phyloP scores from a whole-genome alignment of 192 early-diverging fungal genomes.

The Chytriomyces hyalinus region DNA sequence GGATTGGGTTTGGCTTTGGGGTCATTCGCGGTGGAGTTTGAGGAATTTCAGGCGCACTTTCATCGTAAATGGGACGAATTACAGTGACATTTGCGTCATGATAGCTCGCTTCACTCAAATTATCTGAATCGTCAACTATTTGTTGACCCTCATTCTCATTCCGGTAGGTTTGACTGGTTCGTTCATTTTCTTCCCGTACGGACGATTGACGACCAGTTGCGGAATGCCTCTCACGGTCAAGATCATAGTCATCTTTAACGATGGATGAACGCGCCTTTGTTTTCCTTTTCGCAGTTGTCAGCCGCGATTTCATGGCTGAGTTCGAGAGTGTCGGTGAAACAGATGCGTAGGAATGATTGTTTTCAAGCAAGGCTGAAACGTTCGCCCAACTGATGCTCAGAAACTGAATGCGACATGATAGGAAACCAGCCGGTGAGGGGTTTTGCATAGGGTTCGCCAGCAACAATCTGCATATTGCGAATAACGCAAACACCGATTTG shows the following conservation, averaged over 20 bases:
- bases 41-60: background rate
- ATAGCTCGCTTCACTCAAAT: background rate
- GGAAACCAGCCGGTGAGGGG: slow-evolving; percentile 42
- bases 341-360: background rate
- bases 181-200: background rate
- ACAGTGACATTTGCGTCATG: background rate
- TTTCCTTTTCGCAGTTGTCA: background rate
- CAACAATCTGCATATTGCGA: slow-evolving; percentile 22
- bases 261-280: background rate
- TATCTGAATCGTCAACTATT: background rate
- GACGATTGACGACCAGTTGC: background rate
- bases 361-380: slow-evolving; percentile 29
- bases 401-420: slow-evolving; percentile 11
- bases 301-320: background rate
- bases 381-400: slow-evolving; percentile 30
- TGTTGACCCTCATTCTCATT: background rate
- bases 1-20: background rate
- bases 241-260: background rate
- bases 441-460: slow-evolving; percentile 16
- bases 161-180: background rate
- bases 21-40: background rate
- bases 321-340: background rate
- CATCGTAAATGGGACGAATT: background rate
- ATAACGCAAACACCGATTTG: slow-evolving; percentile 6
- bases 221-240: background rate